Base-by-base conservation (phyloP, 495 filamentous ascomycete genomes). In the Glonium stellatum region DNA sequence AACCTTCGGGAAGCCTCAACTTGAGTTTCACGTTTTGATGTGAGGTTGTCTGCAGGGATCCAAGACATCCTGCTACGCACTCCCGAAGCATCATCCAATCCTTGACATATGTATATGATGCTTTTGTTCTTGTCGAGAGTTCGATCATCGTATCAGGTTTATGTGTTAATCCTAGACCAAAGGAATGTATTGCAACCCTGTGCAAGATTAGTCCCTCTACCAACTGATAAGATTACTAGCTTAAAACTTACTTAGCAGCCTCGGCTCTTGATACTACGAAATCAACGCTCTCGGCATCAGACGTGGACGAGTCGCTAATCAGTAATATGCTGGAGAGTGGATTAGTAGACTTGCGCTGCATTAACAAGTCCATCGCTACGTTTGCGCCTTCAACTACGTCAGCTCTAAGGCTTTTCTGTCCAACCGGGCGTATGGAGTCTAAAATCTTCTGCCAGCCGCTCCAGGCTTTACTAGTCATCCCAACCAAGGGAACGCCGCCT, bases 11-110 rank as follows among this genome's bases (percentile, higher is more conserved):
- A 0, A 99, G 78, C 44, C 87, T 87, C 37, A 99, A 84, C 78
- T 95, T 97, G 51, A 99, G 80, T 74, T 96, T 97, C 58, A 92
- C 93, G 70, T 97, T 99, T 71, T 97, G 95, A 74, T 99, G 93
- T n/a, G 95, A 97, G 19, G 90, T 86, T 0, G 89, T 90, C 73
- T 99, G 93, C 66, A 97, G 78, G n/a, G 90, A 84, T 42, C 93
- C 93, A 37, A 99, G 75, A 70, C 95, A 97, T 23, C 93, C 93
- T 18, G 93, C 95, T 49, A 97, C 81, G 72, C 95, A 99, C 72
- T 99, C 93, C 19, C 93, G 85, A 35, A 99, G 80, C 92, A 97
- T 97, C 93, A 97, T 99, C 93, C 93, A 99, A 71, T 99, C 93
- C 72, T 97, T 97, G 67, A 97, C 92, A 68, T 97, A 99, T 5